These are phyloP conservation scores for Medicago truncatula DNA, from an alignment of 306 rosid genomes.

Conservation along the genomic window DNA sequence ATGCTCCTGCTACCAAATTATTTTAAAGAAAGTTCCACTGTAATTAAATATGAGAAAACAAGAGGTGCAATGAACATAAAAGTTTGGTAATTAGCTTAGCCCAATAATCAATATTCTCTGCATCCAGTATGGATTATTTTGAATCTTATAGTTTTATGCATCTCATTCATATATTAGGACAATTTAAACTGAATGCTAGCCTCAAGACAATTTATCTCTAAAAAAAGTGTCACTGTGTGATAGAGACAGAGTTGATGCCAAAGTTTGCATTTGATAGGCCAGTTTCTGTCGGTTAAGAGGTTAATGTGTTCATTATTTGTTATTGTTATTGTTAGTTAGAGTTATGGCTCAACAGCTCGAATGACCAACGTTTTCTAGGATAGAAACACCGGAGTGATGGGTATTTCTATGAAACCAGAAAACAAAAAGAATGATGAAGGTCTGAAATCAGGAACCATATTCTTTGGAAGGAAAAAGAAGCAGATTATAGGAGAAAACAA, in stretches of 20 bases:
- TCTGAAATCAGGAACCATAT: no score
- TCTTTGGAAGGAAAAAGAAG: no score
- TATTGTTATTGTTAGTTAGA: no score
- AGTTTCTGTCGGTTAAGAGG: not conserved
- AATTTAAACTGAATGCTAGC: not conserved
- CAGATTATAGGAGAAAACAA: no score
- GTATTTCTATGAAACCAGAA: no score
- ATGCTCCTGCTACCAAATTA: slow-evolving; percentile 4
- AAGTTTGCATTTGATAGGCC: not conserved
- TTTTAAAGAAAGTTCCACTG: not conserved
- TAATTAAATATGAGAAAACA: slow-evolving; percentile 15
- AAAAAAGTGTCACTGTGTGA: not conserved
- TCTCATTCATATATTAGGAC: not conserved
- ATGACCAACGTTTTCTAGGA: no score
- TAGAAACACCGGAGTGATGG: no score
- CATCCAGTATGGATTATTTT: slow-evolving; percentile 21
- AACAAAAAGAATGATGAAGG: no score
- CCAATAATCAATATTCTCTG: slow-evolving; percentile 3
- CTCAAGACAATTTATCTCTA: not conserved
- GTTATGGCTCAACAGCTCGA: no score
- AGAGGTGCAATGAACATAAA: slow-evolving; percentile 12
- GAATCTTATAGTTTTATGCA: slow-evolving; percentile 10
- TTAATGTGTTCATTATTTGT: not conserved
- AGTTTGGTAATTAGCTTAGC: not conserved
- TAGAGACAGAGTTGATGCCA: not conserved